Base-by-base conservation (phyloP, 2,329 filamentous ascomycete species). In the Beauveria asiatica region DNA sequence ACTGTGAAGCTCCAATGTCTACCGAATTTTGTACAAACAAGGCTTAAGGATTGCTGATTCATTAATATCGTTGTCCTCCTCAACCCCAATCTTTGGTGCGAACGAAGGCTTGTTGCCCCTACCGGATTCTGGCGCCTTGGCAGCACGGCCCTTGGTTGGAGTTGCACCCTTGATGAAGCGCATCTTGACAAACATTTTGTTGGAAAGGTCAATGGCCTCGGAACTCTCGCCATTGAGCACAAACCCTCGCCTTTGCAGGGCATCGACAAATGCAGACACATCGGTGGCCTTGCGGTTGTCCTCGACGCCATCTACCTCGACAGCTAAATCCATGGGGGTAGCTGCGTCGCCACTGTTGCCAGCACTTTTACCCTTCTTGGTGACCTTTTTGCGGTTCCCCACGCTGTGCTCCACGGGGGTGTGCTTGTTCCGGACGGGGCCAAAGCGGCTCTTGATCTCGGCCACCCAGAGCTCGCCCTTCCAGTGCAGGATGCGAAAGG, bases 131-230 rank as follows among this genome's bases (percentile, higher is more conserved):
- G 84, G 64, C 16, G 73, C 70, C 58, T 75, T 79, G 16, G 79
- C 83, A 64, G 88, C 84, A 76, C 96, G 95, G 25, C 92, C 92
- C 70, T 85, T 87, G 2, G 80, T 80, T 0, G 92, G 88, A 49
- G 84, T 77, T 21, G 84, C 85, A n/a, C 82, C 85, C 77, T 97
- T 99, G 67, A 92, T 79, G 74, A 99, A 99, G 67, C 88, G 85
- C 91, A 99, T 93, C 76, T 88, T 90, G 66, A 97, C 93, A 77
- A 99, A 99, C 94, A 99, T 99, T 76, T 89, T 95, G 76, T 99
- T 99, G 60, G 82, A 83, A 68, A 95, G 77, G 75, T 99, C 92
- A 10, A 96, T 80, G 0, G 87, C 83, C 51, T 73, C 70, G 25
- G 73, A 73, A 64, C 77, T 81, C 66, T 82, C 83, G 9, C 84